Conservation (phyloP, 1,284 basidiomycete species). For the Tilletia caries region DNA sequence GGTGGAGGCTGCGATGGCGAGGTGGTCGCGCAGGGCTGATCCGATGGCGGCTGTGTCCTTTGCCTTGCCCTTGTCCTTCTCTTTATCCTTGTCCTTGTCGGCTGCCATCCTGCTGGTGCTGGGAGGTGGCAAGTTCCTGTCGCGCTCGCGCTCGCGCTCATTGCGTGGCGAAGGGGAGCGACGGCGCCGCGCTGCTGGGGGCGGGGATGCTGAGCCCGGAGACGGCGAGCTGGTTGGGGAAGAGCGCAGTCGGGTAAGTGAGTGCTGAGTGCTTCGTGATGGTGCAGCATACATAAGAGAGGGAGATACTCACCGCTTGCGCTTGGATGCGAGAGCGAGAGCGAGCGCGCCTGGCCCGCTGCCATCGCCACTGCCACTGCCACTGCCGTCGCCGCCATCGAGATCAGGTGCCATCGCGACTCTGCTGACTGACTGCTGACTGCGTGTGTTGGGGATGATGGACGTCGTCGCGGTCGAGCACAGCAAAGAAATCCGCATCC, state of each 20-base stretch:
- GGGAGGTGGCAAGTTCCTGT: no score
- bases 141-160: not conserved
- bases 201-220: not conserved
- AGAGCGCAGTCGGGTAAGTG: not conserved
- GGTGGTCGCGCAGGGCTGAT: conserved; percentile 28
- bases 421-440: no score
- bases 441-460: no score
- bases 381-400: not conserved
- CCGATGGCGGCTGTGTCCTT: conserved; percentile 11
- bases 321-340: not conserved
- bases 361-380: not conserved
- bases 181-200: not conserved
- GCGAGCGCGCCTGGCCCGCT: not conserved
- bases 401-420: not conserved
- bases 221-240: not conserved
- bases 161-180: not conserved
- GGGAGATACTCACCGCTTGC: conserved; percentile 4
- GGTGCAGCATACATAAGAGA: not conserved
- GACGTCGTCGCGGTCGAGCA: not conserved
- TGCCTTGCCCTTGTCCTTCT: conserved; percentile 1
- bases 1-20: conserved; percentile 40
- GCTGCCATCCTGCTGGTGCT: no score
- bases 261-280: not conserved
- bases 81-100: not conserved
- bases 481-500: not conserved